Evolutionary conservation across 2,329 filamentous ascomycete species (phyloP).

Genomic region (Trichophyton simii): DNA sequence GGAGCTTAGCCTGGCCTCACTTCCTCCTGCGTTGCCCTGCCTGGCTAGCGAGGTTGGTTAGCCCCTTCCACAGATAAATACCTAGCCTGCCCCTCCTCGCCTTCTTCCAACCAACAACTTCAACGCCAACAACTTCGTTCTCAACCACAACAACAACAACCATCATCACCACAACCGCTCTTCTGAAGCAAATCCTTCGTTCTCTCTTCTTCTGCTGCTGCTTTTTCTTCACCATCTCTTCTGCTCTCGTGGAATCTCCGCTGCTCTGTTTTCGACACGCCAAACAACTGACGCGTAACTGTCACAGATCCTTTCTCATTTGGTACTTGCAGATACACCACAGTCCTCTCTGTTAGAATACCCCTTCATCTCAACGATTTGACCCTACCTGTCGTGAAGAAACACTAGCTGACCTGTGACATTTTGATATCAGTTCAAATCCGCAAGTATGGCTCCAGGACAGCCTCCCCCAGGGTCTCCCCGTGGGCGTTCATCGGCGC

Average conservation of each 20-base stretch:
- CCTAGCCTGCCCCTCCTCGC: not conserved
- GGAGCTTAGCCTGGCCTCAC: not conserved
- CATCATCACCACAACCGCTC: not conserved
- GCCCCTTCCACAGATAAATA: not conserved
- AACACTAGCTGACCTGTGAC: not conserved
- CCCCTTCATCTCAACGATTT: not conserved
- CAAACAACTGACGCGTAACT: too few species aligned
- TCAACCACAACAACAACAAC: not conserved
- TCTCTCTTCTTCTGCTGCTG: not conserved
- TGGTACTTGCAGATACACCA: not conserved
- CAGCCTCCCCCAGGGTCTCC: not conserved
- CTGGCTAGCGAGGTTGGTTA: not conserved
- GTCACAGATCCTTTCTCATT: not conserved
- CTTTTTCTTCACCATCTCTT: not conserved
- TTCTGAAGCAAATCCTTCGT: not conserved
- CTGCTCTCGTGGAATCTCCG: not conserved
- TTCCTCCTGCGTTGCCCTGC: not conserved
- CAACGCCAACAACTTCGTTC: not conserved
- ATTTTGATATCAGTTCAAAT: not conserved
- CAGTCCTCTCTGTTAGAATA: not conserved
- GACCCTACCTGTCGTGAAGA: not conserved
- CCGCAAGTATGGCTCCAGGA: not conserved
- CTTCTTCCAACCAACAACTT: not conserved
- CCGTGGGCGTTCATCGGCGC: not conserved
- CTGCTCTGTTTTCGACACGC: not conserved